A percentile compares a stretch with the other conserved stretches of the same genome.
Conservation (phyloP, 345 rosid species). For the Citrus maxima region DNA sequence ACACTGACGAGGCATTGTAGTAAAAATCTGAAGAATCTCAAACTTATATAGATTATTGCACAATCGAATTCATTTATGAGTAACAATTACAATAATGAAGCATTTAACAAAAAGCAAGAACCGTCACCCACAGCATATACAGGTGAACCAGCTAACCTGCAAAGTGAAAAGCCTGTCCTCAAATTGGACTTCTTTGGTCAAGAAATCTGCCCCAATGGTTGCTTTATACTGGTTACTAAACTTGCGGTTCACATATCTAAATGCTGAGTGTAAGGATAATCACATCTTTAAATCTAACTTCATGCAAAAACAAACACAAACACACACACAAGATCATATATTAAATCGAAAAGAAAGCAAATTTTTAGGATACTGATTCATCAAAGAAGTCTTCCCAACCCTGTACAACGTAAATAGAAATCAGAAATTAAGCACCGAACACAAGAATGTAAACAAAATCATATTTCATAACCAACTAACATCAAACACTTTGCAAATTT, state of each 20-base stretch:
- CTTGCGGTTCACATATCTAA: conserved; percentile 87
- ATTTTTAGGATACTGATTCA: conserved; percentile 72
- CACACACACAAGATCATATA: not conserved
- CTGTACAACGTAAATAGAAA: conserved; percentile 27
- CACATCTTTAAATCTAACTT: not conserved
- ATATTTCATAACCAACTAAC: not conserved
- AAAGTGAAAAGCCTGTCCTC: conserved; percentile 89
- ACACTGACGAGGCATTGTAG: not conserved
- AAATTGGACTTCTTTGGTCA: conserved; percentile 84
- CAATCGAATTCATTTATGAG: not conserved
- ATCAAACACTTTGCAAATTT: not conserved
- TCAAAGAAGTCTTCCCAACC: conserved; percentile 92
- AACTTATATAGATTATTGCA: not conserved
- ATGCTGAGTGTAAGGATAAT: conserved; percentile 4
- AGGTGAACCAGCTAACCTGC: conserved; percentile 48
- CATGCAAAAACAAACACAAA: not conserved
- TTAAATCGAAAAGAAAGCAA: conserved; percentile 9
- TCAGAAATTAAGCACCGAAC: not conserved
- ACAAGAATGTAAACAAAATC: not conserved
- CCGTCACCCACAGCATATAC: not conserved
- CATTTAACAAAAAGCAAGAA: not conserved
- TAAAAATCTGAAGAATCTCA: not conserved
- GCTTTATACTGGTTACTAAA: conserved; percentile 96
- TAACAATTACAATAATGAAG: not conserved
- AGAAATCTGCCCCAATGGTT: conserved; percentile 91